phyloP scores from a whole-genome alignment of 129 eudicot species.

The Artemisia argyi region DNA sequence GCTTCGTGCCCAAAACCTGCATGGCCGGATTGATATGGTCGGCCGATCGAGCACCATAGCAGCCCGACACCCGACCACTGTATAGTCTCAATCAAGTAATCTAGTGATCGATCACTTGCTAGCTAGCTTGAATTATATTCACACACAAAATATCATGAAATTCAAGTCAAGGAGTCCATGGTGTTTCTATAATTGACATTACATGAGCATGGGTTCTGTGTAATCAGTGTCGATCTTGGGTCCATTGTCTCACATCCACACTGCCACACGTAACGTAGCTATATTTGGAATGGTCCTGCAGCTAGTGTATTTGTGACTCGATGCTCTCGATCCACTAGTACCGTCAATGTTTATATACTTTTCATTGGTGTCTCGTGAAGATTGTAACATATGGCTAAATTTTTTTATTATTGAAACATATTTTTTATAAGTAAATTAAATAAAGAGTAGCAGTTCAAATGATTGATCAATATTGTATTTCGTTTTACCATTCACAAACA shows the following conservation, averaged over 20 bases:
- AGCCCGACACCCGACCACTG: conserved; percentile 21
- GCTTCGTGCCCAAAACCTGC: conserved; percentile 5
- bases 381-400: too few species aligned
- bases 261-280: not conserved
- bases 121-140: not conserved
- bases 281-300: conserved; percentile 13
- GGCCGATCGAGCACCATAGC: conserved; percentile 10
- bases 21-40: not conserved
- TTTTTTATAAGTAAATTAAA: too few species aligned
- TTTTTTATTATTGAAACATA: too few species aligned
- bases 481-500: too few species aligned
- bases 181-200: conserved; percentile 4
- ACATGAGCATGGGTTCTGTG: conserved; percentile 23
- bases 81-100: conserved; percentile 11
- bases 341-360: too few species aligned
- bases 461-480: too few species aligned
- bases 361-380: too few species aligned
- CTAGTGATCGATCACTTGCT: conserved; percentile 4
- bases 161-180: conserved; percentile 7
- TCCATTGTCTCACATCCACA: conserved; percentile 18
- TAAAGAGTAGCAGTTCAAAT: too few species aligned
- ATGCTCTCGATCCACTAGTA: not conserved
- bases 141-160: conserved; percentile 3
- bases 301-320: not conserved
- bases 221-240: conserved; percentile 23